phyloP scores from a whole-genome alignment of 495 filamentous ascomycete species.

The Hamigera avellanea region DNA sequence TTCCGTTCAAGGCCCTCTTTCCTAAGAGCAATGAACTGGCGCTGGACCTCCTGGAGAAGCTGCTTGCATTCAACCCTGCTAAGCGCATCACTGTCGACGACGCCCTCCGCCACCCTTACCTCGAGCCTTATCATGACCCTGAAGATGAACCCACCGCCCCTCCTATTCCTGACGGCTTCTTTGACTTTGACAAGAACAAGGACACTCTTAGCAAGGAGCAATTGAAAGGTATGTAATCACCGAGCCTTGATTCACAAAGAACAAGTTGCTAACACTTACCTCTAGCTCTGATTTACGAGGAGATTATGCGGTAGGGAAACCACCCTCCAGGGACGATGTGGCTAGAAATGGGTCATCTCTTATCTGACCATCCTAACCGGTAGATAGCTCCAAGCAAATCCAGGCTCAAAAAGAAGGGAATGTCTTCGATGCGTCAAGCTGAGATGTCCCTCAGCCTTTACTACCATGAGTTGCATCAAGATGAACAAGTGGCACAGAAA shows the following conservation, averaged over 20 bases:
- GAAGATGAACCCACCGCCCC: conserved; percentile 96
- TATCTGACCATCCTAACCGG: too few species aligned
- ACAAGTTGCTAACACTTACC: background rate
- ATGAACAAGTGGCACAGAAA: too few species aligned
- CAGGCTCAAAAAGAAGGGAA: too few species aligned
- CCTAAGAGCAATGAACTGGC: conserved; percentile 92
- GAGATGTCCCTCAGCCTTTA: too few species aligned
- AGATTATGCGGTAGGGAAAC: conserved; percentile 85
- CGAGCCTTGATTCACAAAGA: background rate
- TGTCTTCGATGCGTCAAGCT: too few species aligned
- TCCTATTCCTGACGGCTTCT: conserved; percentile 97
- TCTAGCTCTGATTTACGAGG: conserved; percentile 82
- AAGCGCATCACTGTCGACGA: conserved; percentile 98
- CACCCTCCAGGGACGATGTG: too few species aligned
- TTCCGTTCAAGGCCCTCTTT: conserved; percentile 94
- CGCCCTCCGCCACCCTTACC: conserved; percentile 91
- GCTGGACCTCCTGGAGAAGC: conserved; percentile 86
- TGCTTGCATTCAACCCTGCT: conserved; percentile 95
- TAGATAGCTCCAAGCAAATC: too few species aligned
- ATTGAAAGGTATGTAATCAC: conserved; percentile 59
- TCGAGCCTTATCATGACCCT: conserved; percentile 98
- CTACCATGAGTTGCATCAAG: too few species aligned
- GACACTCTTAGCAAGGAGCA: conserved; percentile 97
- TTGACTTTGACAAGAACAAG: conserved; percentile 99
- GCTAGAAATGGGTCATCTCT: too few species aligned